These are phyloP conservation scores for Berkeleyomyces basicola DNA, from an alignment of 2,329 filamentous ascomycete genomes.

Conservation along the genomic window DNA sequence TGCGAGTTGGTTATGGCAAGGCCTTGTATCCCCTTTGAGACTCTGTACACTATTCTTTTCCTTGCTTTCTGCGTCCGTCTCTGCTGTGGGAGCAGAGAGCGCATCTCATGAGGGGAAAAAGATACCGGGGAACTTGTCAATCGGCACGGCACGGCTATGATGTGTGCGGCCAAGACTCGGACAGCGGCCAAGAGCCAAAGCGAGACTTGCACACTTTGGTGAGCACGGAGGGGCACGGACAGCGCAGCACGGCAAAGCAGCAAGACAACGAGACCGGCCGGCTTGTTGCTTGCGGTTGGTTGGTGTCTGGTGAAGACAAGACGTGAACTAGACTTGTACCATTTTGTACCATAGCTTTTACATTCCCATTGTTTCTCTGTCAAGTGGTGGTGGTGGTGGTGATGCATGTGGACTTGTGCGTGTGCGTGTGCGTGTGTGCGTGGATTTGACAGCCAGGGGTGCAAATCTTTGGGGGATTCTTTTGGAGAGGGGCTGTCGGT, in stretches of 20 bases:
- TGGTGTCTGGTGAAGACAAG: background rate
- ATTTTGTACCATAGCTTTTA: slow-evolving; percentile 8
- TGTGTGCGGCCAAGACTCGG: no score
- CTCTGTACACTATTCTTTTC: background rate
- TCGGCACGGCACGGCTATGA: no score
- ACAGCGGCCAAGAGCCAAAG: no score
- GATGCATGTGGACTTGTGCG: background rate
- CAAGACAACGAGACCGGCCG: no score
- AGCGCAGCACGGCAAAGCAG: no score
- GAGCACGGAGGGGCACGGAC: no score
- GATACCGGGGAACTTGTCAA: no score
- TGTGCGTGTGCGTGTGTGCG: background rate
- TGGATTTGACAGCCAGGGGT: background rate
- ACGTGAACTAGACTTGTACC: slow-evolving; percentile 1
- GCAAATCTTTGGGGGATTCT: background rate
- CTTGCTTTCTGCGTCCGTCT: background rate
- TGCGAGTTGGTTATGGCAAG: background rate
- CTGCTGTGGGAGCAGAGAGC: background rate
- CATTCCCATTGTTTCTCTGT: background rate
- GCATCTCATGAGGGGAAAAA: no score
- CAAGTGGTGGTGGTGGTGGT: background rate
- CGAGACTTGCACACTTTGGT: no score
- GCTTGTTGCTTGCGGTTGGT: background rate
- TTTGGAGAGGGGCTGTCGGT: background rate
- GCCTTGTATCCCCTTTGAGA: background rate